phyloP scores from a whole-genome alignment of 805 yeast species.

The Komagataella pastoris region DNA sequence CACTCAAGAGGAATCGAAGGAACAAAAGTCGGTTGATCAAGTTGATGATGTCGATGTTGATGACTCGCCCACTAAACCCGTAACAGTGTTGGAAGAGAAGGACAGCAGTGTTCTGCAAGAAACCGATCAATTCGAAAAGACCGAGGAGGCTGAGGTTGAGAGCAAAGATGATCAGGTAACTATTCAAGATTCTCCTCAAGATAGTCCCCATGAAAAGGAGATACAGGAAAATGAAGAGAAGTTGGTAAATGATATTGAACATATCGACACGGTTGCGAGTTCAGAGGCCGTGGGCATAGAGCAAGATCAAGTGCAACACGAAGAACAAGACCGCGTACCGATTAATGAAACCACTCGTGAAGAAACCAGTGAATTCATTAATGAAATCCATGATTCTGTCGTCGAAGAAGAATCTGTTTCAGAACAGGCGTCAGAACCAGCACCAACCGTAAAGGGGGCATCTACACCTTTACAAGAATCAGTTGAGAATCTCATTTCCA shows the following conservation, averaged over 20 bases:
- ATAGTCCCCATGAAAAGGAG: background rate
- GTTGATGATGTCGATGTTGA: background rate
- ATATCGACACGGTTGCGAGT: too few relatives aligned
- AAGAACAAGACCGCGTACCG: background rate
- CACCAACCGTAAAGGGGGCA: background rate
- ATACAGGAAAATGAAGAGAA: background rate
- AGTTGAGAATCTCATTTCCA: background rate
- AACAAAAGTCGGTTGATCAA: background rate
- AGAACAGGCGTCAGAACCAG: background rate
- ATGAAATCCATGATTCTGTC: background rate
- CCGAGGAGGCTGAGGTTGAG: background rate
- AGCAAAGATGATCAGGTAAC: background rate
- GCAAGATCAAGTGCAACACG: background rate
- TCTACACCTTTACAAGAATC: background rate
- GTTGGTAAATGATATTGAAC: background rate
- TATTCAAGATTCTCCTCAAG: background rate
- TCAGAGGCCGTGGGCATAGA: background rate
- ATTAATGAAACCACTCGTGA: background rate
- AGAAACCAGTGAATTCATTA: background rate
- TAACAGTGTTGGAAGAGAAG: background rate
- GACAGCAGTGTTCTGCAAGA: background rate
- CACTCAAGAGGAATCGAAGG: background rate
- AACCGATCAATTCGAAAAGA: background rate
- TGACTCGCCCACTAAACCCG: background rate
- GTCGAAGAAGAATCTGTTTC: background rate